These are phyloP conservation scores for Metarhizium brunneum DNA, from an alignment of 2,329 filamentous ascomycete genomes.

Conservation along the genomic window DNA sequence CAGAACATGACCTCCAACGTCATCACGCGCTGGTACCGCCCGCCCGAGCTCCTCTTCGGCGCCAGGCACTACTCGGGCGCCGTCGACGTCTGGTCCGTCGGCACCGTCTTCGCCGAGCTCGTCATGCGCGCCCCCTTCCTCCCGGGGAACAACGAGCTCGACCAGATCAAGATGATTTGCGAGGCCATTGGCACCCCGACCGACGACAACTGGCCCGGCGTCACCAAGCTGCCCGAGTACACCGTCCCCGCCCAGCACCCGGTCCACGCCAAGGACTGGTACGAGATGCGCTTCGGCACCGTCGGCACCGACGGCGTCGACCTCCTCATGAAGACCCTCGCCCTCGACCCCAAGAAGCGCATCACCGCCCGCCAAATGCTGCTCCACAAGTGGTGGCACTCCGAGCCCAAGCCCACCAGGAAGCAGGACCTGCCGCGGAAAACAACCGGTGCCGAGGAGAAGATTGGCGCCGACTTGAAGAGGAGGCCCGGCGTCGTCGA, in stretches of 20 bases:
- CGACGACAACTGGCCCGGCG: slow-evolving; percentile 93
- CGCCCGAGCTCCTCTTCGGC: slow-evolving; percentile 87
- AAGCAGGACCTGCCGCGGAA: slow-evolving; percentile 77
- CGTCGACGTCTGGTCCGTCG: slow-evolving; percentile 92
- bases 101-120: slow-evolving; percentile 87
- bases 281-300: slow-evolving; percentile 67
- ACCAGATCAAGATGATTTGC: slow-evolving; percentile 78
- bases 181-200: slow-evolving; percentile 81
- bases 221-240: slow-evolving; percentile 71
- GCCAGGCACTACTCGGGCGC: slow-evolving; percentile 81
- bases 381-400: slow-evolving; percentile 77
- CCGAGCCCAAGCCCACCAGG: slow-evolving; percentile 71
- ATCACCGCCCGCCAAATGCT: slow-evolving; percentile 71
- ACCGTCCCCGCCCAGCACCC: slow-evolving; percentile 57
- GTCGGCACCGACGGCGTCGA: slow-evolving; percentile 79
- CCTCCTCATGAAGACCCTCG: slow-evolving; percentile 74
- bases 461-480: slow-evolving; percentile 75
- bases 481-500: slow-evolving; percentile 60
- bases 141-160: slow-evolving; percentile 73
- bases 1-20: slow-evolving; percentile 86
- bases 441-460: slow-evolving; percentile 48
- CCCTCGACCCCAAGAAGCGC: slow-evolving; percentile 77
- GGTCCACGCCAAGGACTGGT: slow-evolving; percentile 60
- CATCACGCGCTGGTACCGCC: slow-evolving; percentile 94
- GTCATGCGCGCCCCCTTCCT: slow-evolving; percentile 76